Conservation (phyloP, 192 early-diverging fungal species). For the Backusella australiensis region DNA sequence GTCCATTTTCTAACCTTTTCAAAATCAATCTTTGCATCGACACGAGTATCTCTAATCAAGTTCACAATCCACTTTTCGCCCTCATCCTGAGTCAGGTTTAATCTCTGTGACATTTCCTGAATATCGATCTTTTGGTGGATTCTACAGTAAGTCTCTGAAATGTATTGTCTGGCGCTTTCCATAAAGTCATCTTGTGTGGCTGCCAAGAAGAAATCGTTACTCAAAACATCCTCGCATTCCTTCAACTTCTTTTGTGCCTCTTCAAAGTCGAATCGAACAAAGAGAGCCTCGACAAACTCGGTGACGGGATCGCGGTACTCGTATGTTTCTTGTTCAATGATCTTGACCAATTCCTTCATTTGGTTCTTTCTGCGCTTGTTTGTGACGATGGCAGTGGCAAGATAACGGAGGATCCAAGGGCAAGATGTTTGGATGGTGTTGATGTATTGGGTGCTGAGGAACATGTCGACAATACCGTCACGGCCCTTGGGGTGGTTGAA, state of each 20-base stretch:
- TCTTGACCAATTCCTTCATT: constrained; percentile 87
- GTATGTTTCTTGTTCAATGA: constrained; percentile 84
- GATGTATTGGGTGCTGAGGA: constrained; percentile 88
- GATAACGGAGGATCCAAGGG: constrained; percentile 96
- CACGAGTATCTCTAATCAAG: constrained; percentile 91
- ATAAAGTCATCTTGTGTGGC: constrained; percentile 89
- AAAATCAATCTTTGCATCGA: constrained; percentile 97
- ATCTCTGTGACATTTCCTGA: constrained; percentile 71
- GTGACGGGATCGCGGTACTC: constrained; percentile 92
- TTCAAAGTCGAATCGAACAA: constrained; percentile 94
- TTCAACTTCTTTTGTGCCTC: constrained; percentile 82
- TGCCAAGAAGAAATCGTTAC: constrained; percentile 90
- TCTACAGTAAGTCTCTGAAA: constrained; percentile 96
- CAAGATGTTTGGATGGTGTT: constrained; percentile 98
- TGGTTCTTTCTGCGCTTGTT: constrained; percentile 84
- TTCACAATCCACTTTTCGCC: constrained; percentile 99
- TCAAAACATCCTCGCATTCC: constrained; percentile 85
- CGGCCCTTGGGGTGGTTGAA: constrained; percentile 98
- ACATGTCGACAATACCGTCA: constrained; percentile 92
- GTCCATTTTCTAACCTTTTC: constrained; percentile 56
- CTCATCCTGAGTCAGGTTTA: constrained; percentile 85
- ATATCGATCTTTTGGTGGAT: constrained; percentile 97
- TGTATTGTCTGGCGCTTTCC: constrained; percentile 90
- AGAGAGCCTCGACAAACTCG: constrained; percentile 90
- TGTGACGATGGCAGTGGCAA: constrained; percentile 86